Evolutionary conservation across 2,329 filamentous ascomycete species (phyloP).

Genomic region (Aspergillus fijiensis): DNA sequence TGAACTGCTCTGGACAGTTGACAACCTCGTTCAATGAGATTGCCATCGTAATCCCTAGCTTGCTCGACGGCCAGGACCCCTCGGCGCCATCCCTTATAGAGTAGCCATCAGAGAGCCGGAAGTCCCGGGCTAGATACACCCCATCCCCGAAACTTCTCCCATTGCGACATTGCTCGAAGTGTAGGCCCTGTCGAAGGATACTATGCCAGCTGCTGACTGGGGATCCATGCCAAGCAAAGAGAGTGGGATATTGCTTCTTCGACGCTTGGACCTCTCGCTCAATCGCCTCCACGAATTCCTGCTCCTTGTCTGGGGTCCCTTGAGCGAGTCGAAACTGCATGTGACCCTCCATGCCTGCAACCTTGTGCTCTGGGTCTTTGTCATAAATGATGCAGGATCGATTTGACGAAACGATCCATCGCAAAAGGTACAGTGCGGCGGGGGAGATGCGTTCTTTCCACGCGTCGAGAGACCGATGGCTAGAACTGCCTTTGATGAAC

Average conservation of each 20-base stretch:
- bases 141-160: slow-evolving; percentile 76
- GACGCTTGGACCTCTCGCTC: slow-evolving; percentile 39
- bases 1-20: slow-evolving; percentile 66
- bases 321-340: slow-evolving; percentile 86
- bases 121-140: slow-evolving; percentile 71
- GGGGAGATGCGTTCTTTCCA: slow-evolving; percentile 64
- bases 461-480: slow-evolving; percentile 40
- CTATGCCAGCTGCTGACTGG: slow-evolving; percentile 78
- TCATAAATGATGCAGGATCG: slow-evolving; percentile 82
- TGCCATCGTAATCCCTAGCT: slow-evolving; percentile 58
- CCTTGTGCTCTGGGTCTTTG: slow-evolving; percentile 46
- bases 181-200: slow-evolving; percentile 78
- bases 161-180: slow-evolving; percentile 63
- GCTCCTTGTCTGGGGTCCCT: slow-evolving; percentile 83
- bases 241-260: slow-evolving; percentile 58
- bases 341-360: slow-evolving; percentile 65
- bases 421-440: slow-evolving; percentile 66
- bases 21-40: slow-evolving; percentile 83
- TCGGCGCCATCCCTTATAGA: neutral
- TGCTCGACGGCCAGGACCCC: slow-evolving; percentile 63
- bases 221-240: slow-evolving; percentile 89
- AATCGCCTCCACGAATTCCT: slow-evolving; percentile 67
- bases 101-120: slow-evolving; percentile 59
- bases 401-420: slow-evolving; percentile 90
- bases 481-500: slow-evolving; percentile 41